Conservation (phyloP, 2,329 filamentous ascomycete species). For the Davidsoniella neocaledoniae region DNA sequence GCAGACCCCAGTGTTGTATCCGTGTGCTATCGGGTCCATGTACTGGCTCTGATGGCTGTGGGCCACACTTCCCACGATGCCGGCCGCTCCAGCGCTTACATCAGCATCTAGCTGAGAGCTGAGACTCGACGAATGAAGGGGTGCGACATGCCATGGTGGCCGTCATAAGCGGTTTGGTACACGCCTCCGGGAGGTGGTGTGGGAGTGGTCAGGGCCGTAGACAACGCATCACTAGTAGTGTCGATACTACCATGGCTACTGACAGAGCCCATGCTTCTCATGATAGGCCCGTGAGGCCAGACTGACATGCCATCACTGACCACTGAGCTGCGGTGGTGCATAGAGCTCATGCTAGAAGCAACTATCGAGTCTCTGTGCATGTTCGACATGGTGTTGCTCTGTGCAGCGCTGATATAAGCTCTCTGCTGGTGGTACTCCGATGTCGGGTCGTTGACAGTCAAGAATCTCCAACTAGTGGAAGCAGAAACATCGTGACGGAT, state of each 20-base stretch:
- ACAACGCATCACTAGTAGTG: constrained; percentile 8
- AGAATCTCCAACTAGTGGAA: constrained; percentile 41
- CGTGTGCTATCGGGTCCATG: constrained; percentile 1
- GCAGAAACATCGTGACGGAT: constrained; percentile 12
- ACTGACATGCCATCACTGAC: constrained; percentile 2
- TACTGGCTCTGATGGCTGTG: background rate
- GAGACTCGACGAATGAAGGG: constrained; percentile 2
- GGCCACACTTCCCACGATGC: background rate
- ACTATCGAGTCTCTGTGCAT: constrained; percentile 27
- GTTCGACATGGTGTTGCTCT: background rate
- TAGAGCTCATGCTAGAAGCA: constrained; percentile 31
- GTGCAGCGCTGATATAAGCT: constrained; percentile 16
- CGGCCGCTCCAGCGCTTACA: background rate
- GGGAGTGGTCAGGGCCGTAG: background rate
- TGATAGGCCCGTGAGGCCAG: constrained; percentile 5
- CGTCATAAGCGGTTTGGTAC: background rate
- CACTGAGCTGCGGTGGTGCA: background rate
- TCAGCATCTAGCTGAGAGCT: constrained; percentile 3
- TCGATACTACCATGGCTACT: constrained; percentile 11
- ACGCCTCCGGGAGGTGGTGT: constrained; percentile 5
- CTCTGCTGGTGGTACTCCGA: constrained; percentile 40
- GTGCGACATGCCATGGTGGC: background rate
- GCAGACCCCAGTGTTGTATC: constrained; percentile 7
- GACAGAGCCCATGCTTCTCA: constrained; percentile 11
- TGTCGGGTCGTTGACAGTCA: constrained; percentile 42